Percentiles rank a stretch among this genome's conserved stretches.
Conservation (phyloP, 345 rosid genomes). For the Eucalyptus leucophloia region DNA sequence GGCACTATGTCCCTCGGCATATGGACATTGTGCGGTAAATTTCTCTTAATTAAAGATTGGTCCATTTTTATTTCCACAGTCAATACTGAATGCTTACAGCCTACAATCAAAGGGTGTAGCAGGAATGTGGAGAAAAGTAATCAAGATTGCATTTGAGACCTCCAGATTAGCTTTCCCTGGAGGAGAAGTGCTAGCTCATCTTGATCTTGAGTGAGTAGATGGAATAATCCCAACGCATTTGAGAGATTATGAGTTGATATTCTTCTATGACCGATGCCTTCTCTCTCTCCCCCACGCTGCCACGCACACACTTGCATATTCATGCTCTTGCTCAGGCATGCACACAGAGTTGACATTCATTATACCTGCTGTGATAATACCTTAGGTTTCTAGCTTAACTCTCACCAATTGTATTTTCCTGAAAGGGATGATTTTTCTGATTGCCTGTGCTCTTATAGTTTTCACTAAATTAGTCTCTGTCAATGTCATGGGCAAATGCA, state of each 20-base stretch:
- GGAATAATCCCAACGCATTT: not conserved
- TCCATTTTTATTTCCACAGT: not conserved
- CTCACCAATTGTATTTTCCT: not conserved
- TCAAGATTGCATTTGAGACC: slow-evolving; percentile 65
- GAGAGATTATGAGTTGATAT: not conserved
- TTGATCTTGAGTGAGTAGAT: slow-evolving; percentile 71
- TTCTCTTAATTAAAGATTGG: not conserved
- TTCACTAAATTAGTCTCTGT: not conserved
- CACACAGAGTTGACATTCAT: not conserved
- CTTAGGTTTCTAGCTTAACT: not conserved
- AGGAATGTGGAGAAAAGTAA: slow-evolving; percentile 79
- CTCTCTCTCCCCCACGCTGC: not conserved
- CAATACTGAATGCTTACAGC: not conserved
- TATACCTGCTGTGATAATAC: not conserved
- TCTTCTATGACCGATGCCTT: not conserved
- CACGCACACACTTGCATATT: not conserved
- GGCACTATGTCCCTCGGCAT: slow-evolving; percentile 88
- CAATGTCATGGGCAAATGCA: not conserved
- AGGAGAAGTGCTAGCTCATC: slow-evolving; percentile 80
- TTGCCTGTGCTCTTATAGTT: not conserved
- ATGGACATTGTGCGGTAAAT: slow-evolving; percentile 76
- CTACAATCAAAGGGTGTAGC: slow-evolving; percentile 14
- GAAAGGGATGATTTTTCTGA: not conserved
- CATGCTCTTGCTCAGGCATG: not conserved
- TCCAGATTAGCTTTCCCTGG: slow-evolving; percentile 69